These are phyloP conservation scores for Suhomyces taliae DNA, from an alignment of 1,139 yeast species.

Conservation along the genomic window DNA sequence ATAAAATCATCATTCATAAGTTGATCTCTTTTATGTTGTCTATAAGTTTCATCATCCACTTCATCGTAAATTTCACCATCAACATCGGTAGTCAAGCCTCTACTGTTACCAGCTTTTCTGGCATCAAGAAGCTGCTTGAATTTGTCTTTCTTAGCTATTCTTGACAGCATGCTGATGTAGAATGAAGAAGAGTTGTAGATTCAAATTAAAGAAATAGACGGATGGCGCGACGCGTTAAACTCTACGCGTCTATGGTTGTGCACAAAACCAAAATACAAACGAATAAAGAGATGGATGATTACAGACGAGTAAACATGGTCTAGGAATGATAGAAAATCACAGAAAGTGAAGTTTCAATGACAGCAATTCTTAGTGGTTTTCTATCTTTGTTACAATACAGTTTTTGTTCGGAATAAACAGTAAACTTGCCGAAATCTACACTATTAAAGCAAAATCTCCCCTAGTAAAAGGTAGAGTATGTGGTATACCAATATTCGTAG, in stretches of 20 bases:
- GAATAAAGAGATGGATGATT: neutral
- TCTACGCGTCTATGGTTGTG: neutral
- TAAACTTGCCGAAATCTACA: too few species aligned
- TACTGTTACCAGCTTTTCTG: constrained; percentile 35
- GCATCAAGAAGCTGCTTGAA: constrained; percentile 43
- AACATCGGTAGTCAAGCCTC: constrained; percentile 23
- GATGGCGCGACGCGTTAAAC: constrained; percentile 1
- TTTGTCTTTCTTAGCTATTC: constrained; percentile 34
- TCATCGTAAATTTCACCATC: constrained; percentile 72
- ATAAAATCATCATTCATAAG: constrained; percentile 88
- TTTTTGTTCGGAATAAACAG: too few species aligned
- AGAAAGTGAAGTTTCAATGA: too few species aligned
- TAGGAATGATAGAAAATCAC: too few species aligned
- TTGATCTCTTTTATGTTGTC: constrained; percentile 75
- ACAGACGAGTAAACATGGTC: neutral
- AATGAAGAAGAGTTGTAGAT: neutral
- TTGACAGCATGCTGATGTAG: constrained; percentile 26
- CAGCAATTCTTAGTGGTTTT: too few species aligned
- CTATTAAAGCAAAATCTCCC: too few species aligned
- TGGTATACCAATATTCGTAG: too few species aligned
- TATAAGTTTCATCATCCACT: constrained; percentile 76
- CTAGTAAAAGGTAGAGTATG: too few species aligned
- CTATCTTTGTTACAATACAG: too few species aligned
- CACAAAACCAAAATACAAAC: neutral
- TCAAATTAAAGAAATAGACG: constrained; percentile 1